Base-by-base conservation (phyloP, 371 early-diverging fungal species). In the Mucor velutinosus region DNA sequence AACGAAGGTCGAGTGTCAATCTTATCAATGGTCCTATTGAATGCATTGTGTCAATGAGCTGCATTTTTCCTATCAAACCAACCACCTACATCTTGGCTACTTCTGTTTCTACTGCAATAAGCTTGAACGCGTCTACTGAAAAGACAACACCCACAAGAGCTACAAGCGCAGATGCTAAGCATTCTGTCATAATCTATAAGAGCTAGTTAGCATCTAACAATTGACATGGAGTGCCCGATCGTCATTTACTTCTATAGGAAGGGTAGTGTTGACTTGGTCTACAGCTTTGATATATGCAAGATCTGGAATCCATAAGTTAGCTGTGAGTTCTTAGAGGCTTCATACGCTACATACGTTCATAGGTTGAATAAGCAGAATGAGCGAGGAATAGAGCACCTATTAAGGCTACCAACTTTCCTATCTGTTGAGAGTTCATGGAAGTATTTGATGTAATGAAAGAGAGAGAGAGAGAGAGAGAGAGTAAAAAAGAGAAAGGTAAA, bases 321-420 rank as follows among this genome's bases (percentile, higher is more conserved):
- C 29, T 37, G 7, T 27, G 15, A 21, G 25, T 25, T 10, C 5
- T n/a, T 37, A 32, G 32, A 17, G 45, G 6, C 19, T 37, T 15
- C 11, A 47, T 2, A 17, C 17, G 17, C 23, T 29, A 65, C 78
- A 61, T 84, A 89, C 90, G 90, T 75, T 90, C 89, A 78, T 89
- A 90, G 25, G 89, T 88, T 23, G 90, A 90, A 69, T 86, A 90
- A 27, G 88, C 87, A 11, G 90, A 84, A 70, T 90, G 90, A 41
- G 83, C 75, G 25, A 90, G 76, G 41, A 88, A 73, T 1, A 89
- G 41, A 10, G 87, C 80, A 32, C 85, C 87, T 39, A 89, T 12
- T 29, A 87, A 64, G 51, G 83, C 86, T 35, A 87, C 55, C 33
- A 85, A 23, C 56, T 82, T 78, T 62, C 88, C 90, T 60, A 74